Evolutionary conservation across 306 rosid species (phyloP).

Genomic region (Phaseolus lunatus): DNA sequence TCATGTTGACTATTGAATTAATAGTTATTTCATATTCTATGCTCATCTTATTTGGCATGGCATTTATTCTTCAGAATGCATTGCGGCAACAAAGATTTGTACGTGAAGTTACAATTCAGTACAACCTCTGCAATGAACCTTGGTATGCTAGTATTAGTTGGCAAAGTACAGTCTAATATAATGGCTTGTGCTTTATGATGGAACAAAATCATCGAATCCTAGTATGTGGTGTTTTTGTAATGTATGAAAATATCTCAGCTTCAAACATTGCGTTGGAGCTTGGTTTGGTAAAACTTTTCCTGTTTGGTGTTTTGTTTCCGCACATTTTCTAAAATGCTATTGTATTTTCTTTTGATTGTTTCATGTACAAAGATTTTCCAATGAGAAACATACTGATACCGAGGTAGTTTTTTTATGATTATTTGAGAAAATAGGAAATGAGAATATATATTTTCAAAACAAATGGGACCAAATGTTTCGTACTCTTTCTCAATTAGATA

Average conservation of each 20-base stretch:
- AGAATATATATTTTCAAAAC: not conserved
- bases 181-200: conserved; percentile 11
- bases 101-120: conserved; percentile 95
- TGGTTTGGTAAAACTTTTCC: not conserved
- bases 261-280: not conserved
- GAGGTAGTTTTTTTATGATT: not conserved
- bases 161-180: conserved; percentile 16
- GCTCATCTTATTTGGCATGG: conserved; percentile 38
- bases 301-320: not conserved
- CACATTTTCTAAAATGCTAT: not conserved
- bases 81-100: conserved; percentile 86
- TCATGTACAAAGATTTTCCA: not conserved
- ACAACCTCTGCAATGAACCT: conserved; percentile 99
- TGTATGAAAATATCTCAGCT: not conserved
- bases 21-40: conserved; percentile 20
- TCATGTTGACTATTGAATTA: conserved; percentile 20
- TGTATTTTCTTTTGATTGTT: not conserved
- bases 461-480: not conserved
- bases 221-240: not conserved
- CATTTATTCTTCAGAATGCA: conserved; percentile 75
- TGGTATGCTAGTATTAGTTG: conserved; percentile 60
- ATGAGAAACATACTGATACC: not conserved
- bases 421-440: conserved; percentile 25
- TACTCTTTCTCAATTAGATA: conserved; percentile 9
- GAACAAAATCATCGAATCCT: conserved; percentile 10